These are phyloP conservation scores for Asterophora lycoperdoides DNA, from an alignment of 768 basidiomycete species.

Conservation along the genomic window DNA sequence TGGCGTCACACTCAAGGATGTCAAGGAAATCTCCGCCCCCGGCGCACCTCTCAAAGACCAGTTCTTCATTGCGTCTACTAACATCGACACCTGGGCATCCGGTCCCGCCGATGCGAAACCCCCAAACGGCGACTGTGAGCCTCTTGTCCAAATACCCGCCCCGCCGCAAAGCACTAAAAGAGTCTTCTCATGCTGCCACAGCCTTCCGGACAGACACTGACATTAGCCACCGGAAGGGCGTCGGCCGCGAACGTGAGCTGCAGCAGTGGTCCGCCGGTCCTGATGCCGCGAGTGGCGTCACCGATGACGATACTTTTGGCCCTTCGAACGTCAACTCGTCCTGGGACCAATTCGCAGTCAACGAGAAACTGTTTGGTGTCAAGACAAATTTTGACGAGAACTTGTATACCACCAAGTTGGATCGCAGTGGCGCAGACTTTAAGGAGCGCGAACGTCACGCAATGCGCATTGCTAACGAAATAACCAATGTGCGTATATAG, in stretches of 20 bases:
- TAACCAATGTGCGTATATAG: constrained; percentile 61
- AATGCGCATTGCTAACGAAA: constrained; percentile 85
- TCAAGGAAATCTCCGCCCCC: constrained; percentile 64
- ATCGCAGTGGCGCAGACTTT: constrained; percentile 78
- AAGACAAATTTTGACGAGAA: constrained; percentile 92
- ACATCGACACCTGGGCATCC: constrained; percentile 70
- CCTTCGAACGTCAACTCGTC: constrained; percentile 36
- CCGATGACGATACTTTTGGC: constrained; percentile 73
- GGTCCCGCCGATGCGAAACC: constrained; percentile 69
- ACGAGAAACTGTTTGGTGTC: constrained; percentile 91
- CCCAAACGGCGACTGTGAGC: constrained; percentile 70
- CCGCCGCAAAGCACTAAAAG: not conserved
- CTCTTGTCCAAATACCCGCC: not conserved
- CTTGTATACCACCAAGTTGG: constrained; percentile 89
- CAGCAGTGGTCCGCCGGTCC: constrained; percentile 68
- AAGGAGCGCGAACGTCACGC: constrained; percentile 88
- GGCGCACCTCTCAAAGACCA: constrained; percentile 68
- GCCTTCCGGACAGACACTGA: constrained; percentile 83
- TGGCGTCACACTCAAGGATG: constrained; percentile 75
- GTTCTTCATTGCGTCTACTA: constrained; percentile 65
- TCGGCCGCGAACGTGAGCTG: constrained; percentile 66
- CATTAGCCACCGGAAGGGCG: constrained; percentile 56
- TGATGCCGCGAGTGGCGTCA: constrained; percentile 27
- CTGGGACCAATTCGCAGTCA: constrained; percentile 94
- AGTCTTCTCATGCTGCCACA: constrained; percentile 23